A percentile compares a stretch with the other conserved stretches of the same genome.
Conservation (phyloP, 768 basidiomycete species). For the Zangia roseola region DNA sequence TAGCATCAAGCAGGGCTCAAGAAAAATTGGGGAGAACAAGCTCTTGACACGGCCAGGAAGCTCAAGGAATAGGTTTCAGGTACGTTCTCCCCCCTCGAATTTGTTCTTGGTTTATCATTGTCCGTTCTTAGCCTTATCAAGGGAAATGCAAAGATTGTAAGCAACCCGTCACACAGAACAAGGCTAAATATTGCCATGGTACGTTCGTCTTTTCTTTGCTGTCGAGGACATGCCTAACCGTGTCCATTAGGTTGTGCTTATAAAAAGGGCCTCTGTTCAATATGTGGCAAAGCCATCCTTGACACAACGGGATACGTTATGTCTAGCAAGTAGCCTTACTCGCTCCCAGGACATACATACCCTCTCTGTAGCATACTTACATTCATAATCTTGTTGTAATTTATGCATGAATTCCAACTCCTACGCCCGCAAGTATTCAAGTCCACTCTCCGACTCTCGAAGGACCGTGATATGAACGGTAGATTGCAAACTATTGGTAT, state of each 20-base stretch:
- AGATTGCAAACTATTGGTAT: neutral
- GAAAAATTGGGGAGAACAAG: slow-evolving; percentile 86
- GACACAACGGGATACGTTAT: slow-evolving; percentile 83
- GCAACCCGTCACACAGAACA: slow-evolving; percentile 79
- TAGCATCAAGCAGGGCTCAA: slow-evolving; percentile 76
- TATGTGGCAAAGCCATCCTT: slow-evolving; percentile 84
- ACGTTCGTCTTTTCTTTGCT: slow-evolving; percentile 22
- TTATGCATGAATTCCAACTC: neutral
- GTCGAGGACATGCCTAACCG: slow-evolving; percentile 3
- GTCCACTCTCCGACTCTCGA: too few relatives aligned
- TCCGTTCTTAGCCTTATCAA: slow-evolving; percentile 62
- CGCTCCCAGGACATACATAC: too few relatives aligned
- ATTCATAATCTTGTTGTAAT: slow-evolving; percentile 12
- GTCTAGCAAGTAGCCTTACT: slow-evolving; percentile 73
- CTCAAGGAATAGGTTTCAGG: slow-evolving; percentile 78
- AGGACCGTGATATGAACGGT: too few relatives aligned
- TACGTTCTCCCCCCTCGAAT: slow-evolving; percentile 34
- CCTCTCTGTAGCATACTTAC: slow-evolving; percentile 22
- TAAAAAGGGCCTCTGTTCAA: slow-evolving; percentile 83
- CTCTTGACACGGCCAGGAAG: slow-evolving; percentile 66
- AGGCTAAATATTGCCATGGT: slow-evolving; percentile 90
- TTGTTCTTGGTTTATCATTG: slow-evolving; percentile 1
- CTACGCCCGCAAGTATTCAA: neutral
- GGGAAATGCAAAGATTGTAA: slow-evolving; percentile 88
- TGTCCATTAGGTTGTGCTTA: slow-evolving; percentile 70